A percentile compares a stretch with the other conserved stretches of the same genome.
Conservation (phyloP, 1,139 yeast species). For the Blastobotrys ciferrii region DNA sequence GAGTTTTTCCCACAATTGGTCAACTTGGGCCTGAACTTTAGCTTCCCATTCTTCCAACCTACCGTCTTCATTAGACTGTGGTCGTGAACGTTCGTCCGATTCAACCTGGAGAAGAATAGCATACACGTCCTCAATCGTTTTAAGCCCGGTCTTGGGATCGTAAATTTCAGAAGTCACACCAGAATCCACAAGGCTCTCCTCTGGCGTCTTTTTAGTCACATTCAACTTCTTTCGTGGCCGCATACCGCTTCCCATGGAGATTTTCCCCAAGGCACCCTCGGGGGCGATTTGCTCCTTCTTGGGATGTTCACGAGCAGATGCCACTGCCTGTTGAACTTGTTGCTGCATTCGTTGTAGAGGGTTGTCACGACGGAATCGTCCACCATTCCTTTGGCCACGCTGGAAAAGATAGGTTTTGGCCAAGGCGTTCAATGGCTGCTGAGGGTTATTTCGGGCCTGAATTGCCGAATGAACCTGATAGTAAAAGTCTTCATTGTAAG, state of each 20-base stretch:
- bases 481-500: conserved; percentile 94
- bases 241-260: conserved; percentile 76
- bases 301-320: conserved; percentile 89
- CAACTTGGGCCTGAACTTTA: conserved; percentile 33
- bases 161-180: conserved; percentile 8
- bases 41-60: conserved; percentile 35
- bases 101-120: conserved; percentile 77
- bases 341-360: conserved; percentile 98
- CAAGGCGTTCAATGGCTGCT: conserved; percentile 55
- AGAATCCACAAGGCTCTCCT: conserved; percentile 52
- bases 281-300: conserved; percentile 67
- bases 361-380: conserved; percentile 72
- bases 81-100: conserved; percentile 67
- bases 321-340: conserved; percentile 94
- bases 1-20: conserved; percentile 69
- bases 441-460: conserved; percentile 56
- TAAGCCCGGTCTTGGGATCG: conserved; percentile 24
- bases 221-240: conserved; percentile 88
- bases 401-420: conserved; percentile 95
- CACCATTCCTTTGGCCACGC: conserved; percentile 74
- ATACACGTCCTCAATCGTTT: conserved; percentile 69
- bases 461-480: conserved; percentile 90
- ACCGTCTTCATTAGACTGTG: conserved; percentile 39
- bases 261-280: conserved; percentile 91
- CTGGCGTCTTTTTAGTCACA: conserved; percentile 57